A percentile compares a stretch with the other conserved stretches of the same genome.
These are phyloP conservation scores for Monascus ruber DNA, from an alignment of 2,329 filamentous ascomycete species.

Conservation along the genomic window DNA sequence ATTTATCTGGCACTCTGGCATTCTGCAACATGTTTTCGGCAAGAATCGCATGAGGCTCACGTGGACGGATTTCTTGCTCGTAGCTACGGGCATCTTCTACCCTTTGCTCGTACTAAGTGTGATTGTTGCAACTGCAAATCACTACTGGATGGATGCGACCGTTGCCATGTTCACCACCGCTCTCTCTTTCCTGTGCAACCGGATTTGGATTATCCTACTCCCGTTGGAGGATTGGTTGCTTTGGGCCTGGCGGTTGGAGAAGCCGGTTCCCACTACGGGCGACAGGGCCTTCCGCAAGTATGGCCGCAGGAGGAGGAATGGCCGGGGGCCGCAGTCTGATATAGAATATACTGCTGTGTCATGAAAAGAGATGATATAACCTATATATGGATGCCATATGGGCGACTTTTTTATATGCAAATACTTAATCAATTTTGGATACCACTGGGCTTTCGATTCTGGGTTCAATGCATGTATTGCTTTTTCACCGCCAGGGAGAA, in stretches of 20 bases:
- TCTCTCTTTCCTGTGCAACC: constrained; percentile 39
- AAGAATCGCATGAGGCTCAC: constrained; percentile 31
- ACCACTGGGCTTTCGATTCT: too few species aligned
- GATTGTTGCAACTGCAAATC: constrained; percentile 49
- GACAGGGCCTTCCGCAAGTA: constrained; percentile 12
- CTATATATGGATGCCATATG: too few species aligned
- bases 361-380: too few species aligned
- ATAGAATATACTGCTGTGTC: too few species aligned
- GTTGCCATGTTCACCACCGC: constrained; percentile 39
- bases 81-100: constrained; percentile 38
- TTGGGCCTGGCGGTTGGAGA: constrained; percentile 39
- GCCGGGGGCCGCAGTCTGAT: too few species aligned
- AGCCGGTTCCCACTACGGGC: constrained; percentile 42
- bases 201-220: constrained; percentile 39
- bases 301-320: not conserved
- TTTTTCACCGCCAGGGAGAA: too few species aligned
- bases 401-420: too few species aligned
- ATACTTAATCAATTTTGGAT: too few species aligned
- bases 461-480: too few species aligned
- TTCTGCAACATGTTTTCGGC: constrained; percentile 34
- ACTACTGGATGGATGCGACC: constrained; percentile 46
- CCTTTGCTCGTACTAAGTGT: constrained; percentile 39
- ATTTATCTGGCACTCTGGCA: constrained; percentile 42
- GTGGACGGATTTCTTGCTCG: constrained; percentile 34
- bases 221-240: constrained; percentile 41